These are phyloP conservation scores for Galerina sulciceps DNA, from an alignment of 768 basidiomycete genomes.

Conservation along the genomic window DNA sequence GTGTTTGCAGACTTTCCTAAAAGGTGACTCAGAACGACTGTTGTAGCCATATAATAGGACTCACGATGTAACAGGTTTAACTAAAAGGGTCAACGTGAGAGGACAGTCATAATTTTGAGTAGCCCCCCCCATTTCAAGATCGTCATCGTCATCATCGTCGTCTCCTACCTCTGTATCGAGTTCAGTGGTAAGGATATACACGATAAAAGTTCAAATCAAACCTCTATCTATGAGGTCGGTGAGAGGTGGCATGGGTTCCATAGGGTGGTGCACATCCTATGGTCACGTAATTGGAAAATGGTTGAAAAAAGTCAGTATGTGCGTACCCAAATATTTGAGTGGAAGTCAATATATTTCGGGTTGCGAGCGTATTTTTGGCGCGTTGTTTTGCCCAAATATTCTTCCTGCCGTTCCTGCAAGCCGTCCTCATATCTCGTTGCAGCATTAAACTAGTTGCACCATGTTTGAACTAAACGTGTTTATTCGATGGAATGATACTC, in stretches of 20 bases:
- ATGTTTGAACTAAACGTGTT: neutral
- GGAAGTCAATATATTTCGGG: constrained; percentile 64
- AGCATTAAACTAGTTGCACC: constrained; percentile 48
- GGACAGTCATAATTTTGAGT: constrained; percentile 88
- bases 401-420: constrained; percentile 44
- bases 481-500: constrained; percentile 28
- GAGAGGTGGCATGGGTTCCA: constrained; percentile 75
- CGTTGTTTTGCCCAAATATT: constrained; percentile 63
- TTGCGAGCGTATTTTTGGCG: constrained; percentile 80
- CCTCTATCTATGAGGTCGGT: constrained; percentile 75
- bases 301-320: neutral
- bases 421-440: constrained; percentile 52
- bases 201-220: constrained; percentile 25
- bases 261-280: constrained; percentile 72
- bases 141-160: constrained; percentile 84
- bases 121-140: constrained; percentile 85
- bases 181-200: neutral
- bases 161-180: constrained; percentile 72
- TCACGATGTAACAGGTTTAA: constrained; percentile 84
- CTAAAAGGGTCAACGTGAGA: constrained; percentile 66
- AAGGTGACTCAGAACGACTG: constrained; percentile 10
- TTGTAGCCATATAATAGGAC: constrained; percentile 23
- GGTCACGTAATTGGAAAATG: neutral
- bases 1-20: constrained; percentile 74
- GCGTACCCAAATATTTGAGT: constrained; percentile 69